Conservation (phyloP, 2,329 filamentous ascomycete genomes). For the Leptoxyphium fumago region DNA sequence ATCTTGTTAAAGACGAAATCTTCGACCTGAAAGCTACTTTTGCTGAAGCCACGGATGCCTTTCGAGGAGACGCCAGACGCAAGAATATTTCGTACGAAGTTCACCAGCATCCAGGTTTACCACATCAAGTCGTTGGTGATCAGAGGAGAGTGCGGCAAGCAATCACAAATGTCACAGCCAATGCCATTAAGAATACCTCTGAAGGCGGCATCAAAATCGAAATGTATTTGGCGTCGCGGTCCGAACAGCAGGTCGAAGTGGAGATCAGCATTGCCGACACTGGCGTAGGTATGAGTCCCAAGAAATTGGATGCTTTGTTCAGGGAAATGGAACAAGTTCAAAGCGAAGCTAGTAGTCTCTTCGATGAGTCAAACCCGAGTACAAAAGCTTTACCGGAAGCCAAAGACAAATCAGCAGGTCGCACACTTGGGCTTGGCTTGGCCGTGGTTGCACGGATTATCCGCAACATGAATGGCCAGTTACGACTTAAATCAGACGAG, state of each 20-base stretch:
- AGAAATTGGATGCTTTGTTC: conserved; percentile 45
- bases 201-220: conserved; percentile 57
- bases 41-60: conserved; percentile 62
- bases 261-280: conserved; percentile 67
- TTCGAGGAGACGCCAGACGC: conserved; percentile 56
- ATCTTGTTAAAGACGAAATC: conserved; percentile 63
- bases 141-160: conserved; percentile 67
- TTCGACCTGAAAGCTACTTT: conserved; percentile 61
- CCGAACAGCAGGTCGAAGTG: conserved; percentile 43
- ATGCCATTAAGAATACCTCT: conserved; percentile 66
- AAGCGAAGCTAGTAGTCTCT: conserved; percentile 36
- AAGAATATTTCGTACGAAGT: conserved; percentile 62
- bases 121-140: conserved; percentile 60
- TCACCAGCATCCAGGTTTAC: conserved; percentile 51
- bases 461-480: conserved; percentile 79
- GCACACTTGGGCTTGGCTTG: conserved; percentile 63
- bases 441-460: conserved; percentile 76
- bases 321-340: conserved; percentile 53
- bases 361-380: conserved; percentile 18
- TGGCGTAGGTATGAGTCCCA: conserved; percentile 47
- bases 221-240: conserved; percentile 44
- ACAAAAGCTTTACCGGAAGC: conserved; percentile 13
- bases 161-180: conserved; percentile 69
- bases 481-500: conserved; percentile 70
- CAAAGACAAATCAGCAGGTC: conserved; percentile 18